These are phyloP conservation scores for Botrytis tulipae DNA, from an alignment of 2,329 filamentous ascomycete species.

Conservation along the genomic window DNA sequence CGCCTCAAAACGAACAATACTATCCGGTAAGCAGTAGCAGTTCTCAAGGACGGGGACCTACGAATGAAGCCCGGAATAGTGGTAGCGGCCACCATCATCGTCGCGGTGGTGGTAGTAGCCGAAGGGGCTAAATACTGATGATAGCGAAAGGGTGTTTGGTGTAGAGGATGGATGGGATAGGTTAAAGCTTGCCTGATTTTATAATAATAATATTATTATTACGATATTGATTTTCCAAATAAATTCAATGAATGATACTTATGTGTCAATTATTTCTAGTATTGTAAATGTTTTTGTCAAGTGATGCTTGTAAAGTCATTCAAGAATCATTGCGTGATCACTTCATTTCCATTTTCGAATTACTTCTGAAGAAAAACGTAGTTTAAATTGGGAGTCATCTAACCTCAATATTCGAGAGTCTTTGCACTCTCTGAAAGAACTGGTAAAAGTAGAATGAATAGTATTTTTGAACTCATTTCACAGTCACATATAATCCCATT, in stretches of 20 bases:
- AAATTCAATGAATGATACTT: background rate
- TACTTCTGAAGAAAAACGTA: too few relatives aligned
- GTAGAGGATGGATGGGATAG: background rate
- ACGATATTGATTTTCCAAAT: background rate
- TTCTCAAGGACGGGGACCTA: background rate
- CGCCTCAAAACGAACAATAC: background rate
- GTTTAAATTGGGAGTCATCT: too few relatives aligned
- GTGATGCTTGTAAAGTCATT: background rate
- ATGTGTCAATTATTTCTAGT: background rate
- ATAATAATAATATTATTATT: background rate
- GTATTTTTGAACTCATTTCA: background rate
- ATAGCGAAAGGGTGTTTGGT: background rate
- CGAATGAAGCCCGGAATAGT: background rate
- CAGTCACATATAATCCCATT: background rate
- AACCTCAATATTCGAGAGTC: background rate
- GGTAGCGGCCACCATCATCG: fast-evolving
- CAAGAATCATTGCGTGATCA: background rate
- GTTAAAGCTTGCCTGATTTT: background rate
- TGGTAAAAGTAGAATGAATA: background rate
- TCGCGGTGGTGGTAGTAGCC: background rate
- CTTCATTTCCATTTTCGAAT: background rate
- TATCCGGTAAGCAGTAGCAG: background rate
- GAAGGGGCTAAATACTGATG: background rate
- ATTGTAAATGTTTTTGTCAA: background rate
- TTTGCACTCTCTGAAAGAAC: background rate